A percentile compares a stretch with the other conserved stretches of the same genome.
These are phyloP conservation scores for Fonsecaea erecta DNA, from an alignment of 2,329 filamentous ascomycete species.

Conservation along the genomic window DNA sequence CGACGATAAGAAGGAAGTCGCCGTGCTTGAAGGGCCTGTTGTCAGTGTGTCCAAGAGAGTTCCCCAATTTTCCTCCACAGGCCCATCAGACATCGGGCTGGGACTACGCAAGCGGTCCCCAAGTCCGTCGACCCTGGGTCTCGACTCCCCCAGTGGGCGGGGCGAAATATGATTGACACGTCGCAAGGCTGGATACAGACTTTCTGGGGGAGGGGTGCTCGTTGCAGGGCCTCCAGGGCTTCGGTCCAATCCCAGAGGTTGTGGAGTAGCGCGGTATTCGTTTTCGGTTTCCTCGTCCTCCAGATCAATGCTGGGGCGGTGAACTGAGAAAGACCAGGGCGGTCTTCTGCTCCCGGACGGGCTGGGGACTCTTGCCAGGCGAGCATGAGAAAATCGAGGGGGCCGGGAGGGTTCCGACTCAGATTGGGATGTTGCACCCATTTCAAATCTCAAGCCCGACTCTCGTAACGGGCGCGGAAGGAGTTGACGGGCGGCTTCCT, in stretches of 20 bases:
- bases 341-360: conserved; percentile 12
- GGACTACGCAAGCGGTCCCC: conserved; percentile 83
- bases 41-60: conserved; percentile 79
- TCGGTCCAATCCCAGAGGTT: conserved; percentile 11
- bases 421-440: conserved; percentile 26
- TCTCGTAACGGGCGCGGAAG: conserved; percentile 46
- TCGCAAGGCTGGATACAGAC: conserved; percentile 36
- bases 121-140: conserved; percentile 66
- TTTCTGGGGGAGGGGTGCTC: conserved; percentile 31
- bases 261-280: conserved; percentile 49
- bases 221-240: conserved; percentile 20
- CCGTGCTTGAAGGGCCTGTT: conserved; percentile 79
- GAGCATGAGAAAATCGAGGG: neutral
- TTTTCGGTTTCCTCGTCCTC: conserved; percentile 25
- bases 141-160: conserved; percentile 28
- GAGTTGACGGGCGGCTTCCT: conserved; percentile 33
- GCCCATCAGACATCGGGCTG: conserved; percentile 56
- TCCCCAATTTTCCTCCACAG: conserved; percentile 70
- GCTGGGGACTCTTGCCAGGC: conserved; percentile 5
- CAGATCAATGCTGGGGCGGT: conserved; percentile 3
- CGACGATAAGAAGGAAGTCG: conserved; percentile 78
- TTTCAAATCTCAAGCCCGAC: conserved; percentile 42
- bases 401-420: conserved; percentile 21
- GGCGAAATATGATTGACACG: conserved; percentile 43
- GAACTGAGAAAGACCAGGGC: conserved; percentile 5